Base-by-base conservation (phyloP, 106 monocot species). In the Alisma plantagoaquatica region DNA sequence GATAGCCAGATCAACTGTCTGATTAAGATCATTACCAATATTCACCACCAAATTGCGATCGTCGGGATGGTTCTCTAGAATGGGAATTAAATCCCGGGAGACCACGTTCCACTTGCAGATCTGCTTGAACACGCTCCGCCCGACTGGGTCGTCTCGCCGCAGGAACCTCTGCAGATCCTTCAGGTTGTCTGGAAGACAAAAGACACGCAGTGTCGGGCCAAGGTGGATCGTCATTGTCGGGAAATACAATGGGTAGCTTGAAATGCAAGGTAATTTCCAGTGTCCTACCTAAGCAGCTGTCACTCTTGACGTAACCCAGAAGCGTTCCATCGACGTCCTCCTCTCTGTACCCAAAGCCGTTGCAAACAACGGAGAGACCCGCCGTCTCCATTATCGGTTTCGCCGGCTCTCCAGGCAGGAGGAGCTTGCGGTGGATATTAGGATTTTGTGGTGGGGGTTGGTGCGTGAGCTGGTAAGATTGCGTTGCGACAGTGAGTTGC, bases 61-160 rank as follows among this genome's bases (percentile, higher is more conserved):
- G 16, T 17, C 59, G 50, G 78, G 98, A 57, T 72, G 60, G 47
- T 32, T 41, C 50, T 98, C 85, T 17, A 90, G 64, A 23, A 86
- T 71, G 7, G 96, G 90, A 18, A 98, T 71, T 21, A 90, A 32
- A 72, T 90, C 79, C 0, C 51, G 64, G 24, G 82, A 76, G 12
- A 86, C 89, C 2, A 69, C 78, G 29, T 79, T 85, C 90, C 89
- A 90, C 46, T 81, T 98, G 73, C 98, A 98, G 18, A 86, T 60
- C 85, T 90, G 90, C 47, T 79, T 85, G 90, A 90, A 98, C 5
- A 98, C 85, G 16, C 75, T 58, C 25, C 98, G 64, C 41, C 57
- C 49, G 23, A 63, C 54, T 1, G 81, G 81, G 67, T 96, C 75
- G 23, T 98, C 90, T 6, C 98, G 81, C 29, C 90, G 70, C 24